Conservation (phyloP, 345 rosid species). For the Murraya koenigii region DNA sequence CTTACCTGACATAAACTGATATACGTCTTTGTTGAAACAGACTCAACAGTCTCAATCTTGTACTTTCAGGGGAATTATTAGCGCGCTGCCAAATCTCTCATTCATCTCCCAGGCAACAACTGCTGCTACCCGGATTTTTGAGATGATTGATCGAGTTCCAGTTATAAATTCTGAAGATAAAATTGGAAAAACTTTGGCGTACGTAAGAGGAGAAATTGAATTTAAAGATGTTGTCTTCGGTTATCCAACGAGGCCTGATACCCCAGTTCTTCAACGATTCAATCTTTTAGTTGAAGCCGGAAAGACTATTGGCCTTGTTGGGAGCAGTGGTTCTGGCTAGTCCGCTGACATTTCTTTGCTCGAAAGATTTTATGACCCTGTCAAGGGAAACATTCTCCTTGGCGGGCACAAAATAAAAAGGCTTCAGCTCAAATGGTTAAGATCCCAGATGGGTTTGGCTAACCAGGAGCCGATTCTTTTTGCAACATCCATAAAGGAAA, state of each 20-base stretch:
- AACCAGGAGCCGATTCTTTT: conserved; percentile 55
- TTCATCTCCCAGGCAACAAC: conserved; percentile 34
- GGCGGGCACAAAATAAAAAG: conserved; percentile 39
- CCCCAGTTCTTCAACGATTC: conserved; percentile 34
- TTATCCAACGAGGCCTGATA: conserved; percentile 49
- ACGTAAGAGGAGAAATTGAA: conserved; percentile 43
- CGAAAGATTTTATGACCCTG: conserved; percentile 54
- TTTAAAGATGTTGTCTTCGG: conserved; percentile 46
- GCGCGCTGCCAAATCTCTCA: conserved; percentile 47
- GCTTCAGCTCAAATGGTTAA: conserved; percentile 51
- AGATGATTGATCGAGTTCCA: conserved; percentile 45
- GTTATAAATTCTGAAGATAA: conserved; percentile 31
- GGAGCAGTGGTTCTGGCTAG: conserved; percentile 60
- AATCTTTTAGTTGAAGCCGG: conserved; percentile 45
- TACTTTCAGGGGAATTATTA: conserved; percentile 34
- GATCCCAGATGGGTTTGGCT: conserved; percentile 55
- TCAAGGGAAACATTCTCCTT: conserved; percentile 33
- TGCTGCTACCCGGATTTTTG: conserved; percentile 32
- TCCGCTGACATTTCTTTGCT: conserved; percentile 53
- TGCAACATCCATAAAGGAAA: conserved; percentile 53
- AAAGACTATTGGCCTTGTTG: conserved; percentile 48
- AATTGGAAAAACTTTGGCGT: conserved; percentile 34
- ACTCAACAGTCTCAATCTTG: conserved; percentile 1
- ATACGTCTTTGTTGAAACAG: neutral
- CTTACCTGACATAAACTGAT: neutral